Evolutionary conservation across 1,139 yeast species (phyloP), one percentile per base, ranked within the genome.

Genomic region (Pichia sp.): DNA sequence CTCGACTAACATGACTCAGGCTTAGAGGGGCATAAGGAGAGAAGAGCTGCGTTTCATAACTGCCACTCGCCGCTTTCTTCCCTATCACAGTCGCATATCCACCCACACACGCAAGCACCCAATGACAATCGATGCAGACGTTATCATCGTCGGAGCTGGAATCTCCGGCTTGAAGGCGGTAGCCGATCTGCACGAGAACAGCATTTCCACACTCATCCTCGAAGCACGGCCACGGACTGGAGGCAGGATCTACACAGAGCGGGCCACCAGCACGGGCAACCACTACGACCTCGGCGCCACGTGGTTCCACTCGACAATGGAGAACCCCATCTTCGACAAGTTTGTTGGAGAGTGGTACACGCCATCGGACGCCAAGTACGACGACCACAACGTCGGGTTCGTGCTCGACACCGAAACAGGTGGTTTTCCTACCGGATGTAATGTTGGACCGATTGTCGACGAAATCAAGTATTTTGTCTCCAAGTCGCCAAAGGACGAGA

Each of bases 281-380:
- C 67, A 14, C 70, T 85, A 85, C 64, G 96, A 89, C 67, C 62
- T 87, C 24, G 96, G 96, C 0, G 96, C 95, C 0, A 79, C 90
- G n/a, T 89, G 96, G 96, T 85, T 85, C 65, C 96, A 89, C 66
- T 93, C 87, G 58, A 79, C 88, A 0, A 71, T 85, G 50, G 75
- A 77, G 53, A 88, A 89, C 63, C 77, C 77, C 2, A 73, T 86
- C 8, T 87, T 83, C 61, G 76, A 78, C 57, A 84, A 82, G 38
- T 63, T 73, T 48, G 59, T 62, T 6, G 68, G 60, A 42, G 48
- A 57, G 14, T 57, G 59, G 59, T 56, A 45, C 2, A 57, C 60
- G 34, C 58, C 61, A 41, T 73, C 75, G 54, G 71, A 62, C 42
- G 63, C 62, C 10, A 62, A 60, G 36, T 53, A 53, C 36, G 67